A percentile compares a stretch with the other conserved stretches of the same genome.
phyloP scores from a whole-genome alignment of 2,329 filamentous ascomycete species.

The Madurella mycetomatis region DNA sequence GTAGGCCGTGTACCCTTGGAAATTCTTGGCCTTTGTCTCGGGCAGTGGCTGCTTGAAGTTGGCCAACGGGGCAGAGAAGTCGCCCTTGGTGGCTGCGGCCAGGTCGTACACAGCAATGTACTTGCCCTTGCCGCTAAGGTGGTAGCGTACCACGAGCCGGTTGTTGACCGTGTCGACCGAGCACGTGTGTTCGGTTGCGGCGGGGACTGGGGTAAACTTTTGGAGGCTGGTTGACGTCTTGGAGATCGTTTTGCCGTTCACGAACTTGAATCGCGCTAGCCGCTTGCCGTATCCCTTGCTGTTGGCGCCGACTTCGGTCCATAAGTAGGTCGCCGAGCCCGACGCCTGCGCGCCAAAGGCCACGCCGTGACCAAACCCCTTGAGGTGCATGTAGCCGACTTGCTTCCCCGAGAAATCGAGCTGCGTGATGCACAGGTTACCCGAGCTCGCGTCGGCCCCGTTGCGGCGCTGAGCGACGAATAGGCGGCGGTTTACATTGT shows the following conservation, averaged over 20 bases:
- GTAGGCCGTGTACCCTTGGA: conserved; percentile 12
- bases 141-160: conserved; percentile 13
- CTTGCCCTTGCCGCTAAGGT: conserved; percentile 3
- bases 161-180: conserved; percentile 10
- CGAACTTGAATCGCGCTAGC: conserved; percentile 13
- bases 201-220: conserved; percentile 4
- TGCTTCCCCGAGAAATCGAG: conserved; percentile 15
- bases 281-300: conserved; percentile 10
- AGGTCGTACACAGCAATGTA: conserved; percentile 12
- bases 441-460: conserved; percentile 2
- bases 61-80: conserved; percentile 11
- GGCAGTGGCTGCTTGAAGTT: conserved; percentile 9
- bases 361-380: conserved; percentile 14
- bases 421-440: conserved; percentile 15
- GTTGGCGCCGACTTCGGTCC: conserved; percentile 15
- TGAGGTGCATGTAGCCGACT: conserved; percentile 11
- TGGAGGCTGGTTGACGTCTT: conserved; percentile 1
- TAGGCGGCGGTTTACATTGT: conserved; percentile 14
- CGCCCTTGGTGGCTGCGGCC: conserved; percentile 2
- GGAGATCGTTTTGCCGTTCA: neutral
- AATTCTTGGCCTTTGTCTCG: conserved; percentile 5
- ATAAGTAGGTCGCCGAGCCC: conserved; percentile 10
- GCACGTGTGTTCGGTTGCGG: conserved; percentile 8
- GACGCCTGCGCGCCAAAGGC: conserved; percentile 8
- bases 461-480: conserved; percentile 16